Conservation (phyloP, 768 basidiomycete genomes). For the Termitomyces heimii region DNA sequence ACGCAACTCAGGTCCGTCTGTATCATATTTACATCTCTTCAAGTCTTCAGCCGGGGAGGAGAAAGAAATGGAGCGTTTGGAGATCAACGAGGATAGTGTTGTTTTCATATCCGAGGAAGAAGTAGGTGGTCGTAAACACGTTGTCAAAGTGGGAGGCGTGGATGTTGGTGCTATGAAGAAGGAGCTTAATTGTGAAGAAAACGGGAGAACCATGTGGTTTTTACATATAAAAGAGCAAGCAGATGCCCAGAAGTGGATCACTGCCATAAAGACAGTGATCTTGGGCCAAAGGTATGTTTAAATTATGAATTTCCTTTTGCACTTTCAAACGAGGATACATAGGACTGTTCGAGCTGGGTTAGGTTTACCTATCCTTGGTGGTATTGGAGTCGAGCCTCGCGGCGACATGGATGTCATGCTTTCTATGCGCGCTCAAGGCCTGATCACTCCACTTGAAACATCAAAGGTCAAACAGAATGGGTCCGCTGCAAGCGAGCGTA, state of each 20-base stretch:
- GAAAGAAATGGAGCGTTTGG: constrained; percentile 66
- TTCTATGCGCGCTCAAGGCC: constrained; percentile 68
- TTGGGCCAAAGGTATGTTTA: constrained; percentile 56
- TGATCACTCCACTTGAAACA: constrained; percentile 32
- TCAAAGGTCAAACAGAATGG: constrained; percentile 19
- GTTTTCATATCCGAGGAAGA: constrained; percentile 67
- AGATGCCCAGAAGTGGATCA: constrained; percentile 74
- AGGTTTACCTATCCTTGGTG: constrained; percentile 35
- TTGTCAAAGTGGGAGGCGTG: constrained; percentile 64
- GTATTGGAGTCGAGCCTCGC: constrained; percentile 52
- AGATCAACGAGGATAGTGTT: constrained; percentile 72
- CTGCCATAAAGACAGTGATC: constrained; percentile 65
- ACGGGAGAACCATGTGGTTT: constrained; percentile 59
- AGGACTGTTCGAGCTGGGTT: constrained; percentile 71
- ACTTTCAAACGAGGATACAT: not conserved
- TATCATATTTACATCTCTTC: constrained; percentile 70
- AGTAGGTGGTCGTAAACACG: constrained; percentile 38
- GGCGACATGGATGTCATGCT: constrained; percentile 85
- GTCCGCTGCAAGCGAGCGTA: constrained; percentile 18
- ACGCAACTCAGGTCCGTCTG: constrained; percentile 28
- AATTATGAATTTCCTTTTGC: not conserved
- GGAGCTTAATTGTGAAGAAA: constrained; percentile 40
- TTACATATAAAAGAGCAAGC: constrained; percentile 55
- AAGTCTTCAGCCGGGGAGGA: constrained; percentile 55
- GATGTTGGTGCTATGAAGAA: constrained; percentile 47